These are phyloP conservation scores for Cladosporium sp. DNA, from an alignment of 2,329 filamentous ascomycete genomes.

Conservation along the genomic window DNA sequence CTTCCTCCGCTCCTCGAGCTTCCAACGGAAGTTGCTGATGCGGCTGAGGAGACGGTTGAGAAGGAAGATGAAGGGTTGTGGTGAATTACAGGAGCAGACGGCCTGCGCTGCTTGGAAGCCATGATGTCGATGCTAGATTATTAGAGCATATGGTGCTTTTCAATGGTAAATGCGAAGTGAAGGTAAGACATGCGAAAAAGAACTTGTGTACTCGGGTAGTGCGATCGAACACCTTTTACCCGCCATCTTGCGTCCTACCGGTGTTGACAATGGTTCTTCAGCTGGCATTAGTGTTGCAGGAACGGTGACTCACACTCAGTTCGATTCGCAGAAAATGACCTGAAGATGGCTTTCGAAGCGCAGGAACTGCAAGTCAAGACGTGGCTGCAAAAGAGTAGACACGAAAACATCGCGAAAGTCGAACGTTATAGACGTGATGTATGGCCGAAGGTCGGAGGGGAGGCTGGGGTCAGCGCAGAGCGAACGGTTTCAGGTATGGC, in stretches of 20 bases:
- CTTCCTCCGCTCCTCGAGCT: conserved; percentile 34
- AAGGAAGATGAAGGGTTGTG: conserved; percentile 31
- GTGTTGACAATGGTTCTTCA: conserved; percentile 16
- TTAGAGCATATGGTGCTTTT: conserved; percentile 7
- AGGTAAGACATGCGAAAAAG: conserved; percentile 11
- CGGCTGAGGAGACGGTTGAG: conserved; percentile 28
- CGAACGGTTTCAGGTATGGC: conserved; percentile 6
- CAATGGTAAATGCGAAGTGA: conserved; percentile 17
- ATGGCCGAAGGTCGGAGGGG: conserved; percentile 22
- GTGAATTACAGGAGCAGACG: conserved; percentile 23
- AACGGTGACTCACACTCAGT: conserved; percentile 23
- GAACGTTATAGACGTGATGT: conserved; percentile 30
- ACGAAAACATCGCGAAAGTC: conserved; percentile 31
- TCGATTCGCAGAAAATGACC: conserved; percentile 18
- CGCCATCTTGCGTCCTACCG: conserved; percentile 18
- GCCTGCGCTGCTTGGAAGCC: conserved; percentile 25
- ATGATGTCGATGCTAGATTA: conserved; percentile 18
- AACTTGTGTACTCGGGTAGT: not conserved
- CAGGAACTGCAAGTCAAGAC: conserved; percentile 17
- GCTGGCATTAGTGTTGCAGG: conserved; percentile 20
- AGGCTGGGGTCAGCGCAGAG: conserved; percentile 6
- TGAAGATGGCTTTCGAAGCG: conserved; percentile 14
- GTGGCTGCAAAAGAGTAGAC: conserved; percentile 19
- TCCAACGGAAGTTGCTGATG: conserved; percentile 31
- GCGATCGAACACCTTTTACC: conserved; percentile 10